Evolutionary conservation across 805 yeast genomes (phyloP), one percentile per base, ranked within the genome.

Genomic region (Kazachstania martiniae): DNA sequence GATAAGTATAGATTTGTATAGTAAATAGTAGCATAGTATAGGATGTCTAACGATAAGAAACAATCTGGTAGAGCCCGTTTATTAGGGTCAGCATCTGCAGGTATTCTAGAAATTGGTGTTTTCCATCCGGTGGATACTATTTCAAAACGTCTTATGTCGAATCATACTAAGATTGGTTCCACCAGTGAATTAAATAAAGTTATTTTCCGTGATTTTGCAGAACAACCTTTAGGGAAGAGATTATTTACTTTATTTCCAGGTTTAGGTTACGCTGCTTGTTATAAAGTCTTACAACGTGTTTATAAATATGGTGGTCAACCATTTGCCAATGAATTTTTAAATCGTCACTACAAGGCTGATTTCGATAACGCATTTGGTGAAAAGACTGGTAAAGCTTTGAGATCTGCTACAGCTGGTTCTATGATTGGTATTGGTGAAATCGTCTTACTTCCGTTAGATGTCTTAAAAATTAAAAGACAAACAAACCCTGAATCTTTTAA

Each of bases 261-360:
- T 58, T 71, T 91, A 42, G 97, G 97, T 17, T 91, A 91, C 56
- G 98, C 98, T 41, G 97, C 98, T 29, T 83, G 86, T 44, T 91
- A 91, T 70, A 91, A 91, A 63, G 80, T 91, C 47, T 66, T 89
- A 47, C 99, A 91, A 65, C 77, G 99, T 66, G 96, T 91, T 35
- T 91, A 91, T 73, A 91, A 91, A 64, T 91, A 91, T 59, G 97
- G 98, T 54, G 99, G 99, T 32, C 99, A 91, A 66, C 98, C 99
- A 29, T 87, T 85, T 55, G 99, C 89, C 42, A 91, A 91, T 56
- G 99, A 91, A 62, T 84, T 77, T 54, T 69, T 91, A 56, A 72
- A 81, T 49, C 67, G 69, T 44, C 80, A 84, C 65, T 83, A 74
- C 66, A 74, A 71, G 52, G 62, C 68, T 28, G 56, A 68, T 34